Base-by-base conservation (phyloP, 306 rosid genomes). In the Acacia acuminata region DNA sequence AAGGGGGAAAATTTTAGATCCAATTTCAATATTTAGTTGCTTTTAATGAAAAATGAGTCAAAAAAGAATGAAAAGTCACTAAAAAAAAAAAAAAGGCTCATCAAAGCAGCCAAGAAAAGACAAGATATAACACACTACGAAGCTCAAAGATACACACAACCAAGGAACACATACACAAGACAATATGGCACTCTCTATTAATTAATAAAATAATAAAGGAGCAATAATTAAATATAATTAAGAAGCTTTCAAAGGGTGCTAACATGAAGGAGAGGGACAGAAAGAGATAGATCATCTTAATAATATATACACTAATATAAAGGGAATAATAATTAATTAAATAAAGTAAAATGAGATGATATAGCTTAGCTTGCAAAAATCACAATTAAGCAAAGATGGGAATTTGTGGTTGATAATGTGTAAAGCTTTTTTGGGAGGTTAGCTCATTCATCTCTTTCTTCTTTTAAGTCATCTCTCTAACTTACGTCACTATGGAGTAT, bases 301-400 rank as follows among this genome's bases (percentile, higher is more conserved):
- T 17, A 42, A 24, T 70, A 40, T 56, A n/a, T 55, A 77, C 73
- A 36, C 72, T 45, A 85, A 71, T 78, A 51, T 53, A 50, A 58
- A 55, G 20, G 13, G 56, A 8, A 58, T 58, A 58, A 58, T 58
- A 56, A 19, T 20, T 55, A 56, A 7, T n/a, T 58, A n/a, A 58
- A 20, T 58, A 19, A 48, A n/a, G n/a, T n/a, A n/a, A 19, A 48
- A 48, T 48, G 60, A 19, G 24, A 50, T 53, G 10, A 16, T 55
- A 20, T 88, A 85, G 88, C 98, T 92, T 94, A 79, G 92, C 91
- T 94, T 91, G 91, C 96, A 92, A 91, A 94, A 83, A 86, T 89
- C 88, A 88, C 87, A 84, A 81, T 83, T 75, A 83, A 77, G 81
- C 77, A 81, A 22, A 73, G 65, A 58, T 20, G 69, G 83, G 20